A percentile compares a stretch with the other conserved stretches of the same genome.
Evolutionary conservation across 75 land plant genomes (phyloP).

Genomic region (Pinus taeda): DNA sequence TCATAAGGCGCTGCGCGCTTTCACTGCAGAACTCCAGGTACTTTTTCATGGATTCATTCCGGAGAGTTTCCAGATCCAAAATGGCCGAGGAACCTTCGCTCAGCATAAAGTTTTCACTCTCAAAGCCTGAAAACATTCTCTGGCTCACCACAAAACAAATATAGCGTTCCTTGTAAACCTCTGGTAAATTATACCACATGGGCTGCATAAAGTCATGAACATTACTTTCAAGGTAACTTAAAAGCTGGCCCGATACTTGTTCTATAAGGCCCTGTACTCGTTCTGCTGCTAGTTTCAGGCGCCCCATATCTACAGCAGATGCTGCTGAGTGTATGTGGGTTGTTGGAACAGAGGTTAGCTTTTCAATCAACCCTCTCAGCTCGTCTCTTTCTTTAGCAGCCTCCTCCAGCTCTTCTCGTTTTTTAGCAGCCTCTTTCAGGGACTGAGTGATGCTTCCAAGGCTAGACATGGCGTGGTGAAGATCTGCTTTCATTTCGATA

Average conservation of each 20-base stretch:
- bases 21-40: neutral
- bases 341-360: neutral
- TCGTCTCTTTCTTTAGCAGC: too few species aligned
- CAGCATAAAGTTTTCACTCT: neutral
- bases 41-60: neutral
- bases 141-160: neutral
- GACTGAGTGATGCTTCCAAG: neutral
- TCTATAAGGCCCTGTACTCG: neutral
- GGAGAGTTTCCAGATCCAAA: neutral
- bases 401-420: too few species aligned
- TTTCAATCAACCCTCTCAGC: neutral
- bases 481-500: neutral
- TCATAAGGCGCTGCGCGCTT: too few species aligned
- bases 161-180: neutral
- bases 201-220: neutral
- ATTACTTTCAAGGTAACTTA: neutral
- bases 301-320: neutral
- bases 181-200: neutral
- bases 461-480: neutral
- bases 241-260: neutral
- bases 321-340: neutral
- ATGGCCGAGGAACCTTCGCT: neutral
- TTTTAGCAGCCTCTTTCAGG: neutral
- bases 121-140: neutral
- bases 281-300: neutral